Percentiles rank a stretch among this genome's conserved stretches.
These are phyloP conservation scores for Cyberlindnera sargentensis DNA, from an alignment of 805 yeast species.

Conservation along the genomic window DNA sequence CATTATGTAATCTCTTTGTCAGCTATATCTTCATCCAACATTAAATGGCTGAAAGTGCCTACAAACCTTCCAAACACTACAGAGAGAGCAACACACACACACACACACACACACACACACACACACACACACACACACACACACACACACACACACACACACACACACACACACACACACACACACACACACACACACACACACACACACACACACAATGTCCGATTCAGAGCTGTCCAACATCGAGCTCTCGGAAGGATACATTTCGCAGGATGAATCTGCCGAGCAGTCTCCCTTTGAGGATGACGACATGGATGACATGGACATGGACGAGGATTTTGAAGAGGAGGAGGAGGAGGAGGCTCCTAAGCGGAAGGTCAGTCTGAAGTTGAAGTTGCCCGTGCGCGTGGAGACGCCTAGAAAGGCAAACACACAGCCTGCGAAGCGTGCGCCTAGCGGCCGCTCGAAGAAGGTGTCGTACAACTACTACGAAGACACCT, in stretches of 20 bases:
- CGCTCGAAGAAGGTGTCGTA: slow-evolving; percentile 4
- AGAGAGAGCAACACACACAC: too few relatives aligned
- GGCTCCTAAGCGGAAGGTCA: slow-evolving; percentile 10
- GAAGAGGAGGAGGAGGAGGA: slow-evolving; percentile 14
- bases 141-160: too few relatives aligned
- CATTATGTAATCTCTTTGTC: not conserved
- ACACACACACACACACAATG: not conserved
- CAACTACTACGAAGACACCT: slow-evolving; percentile 5
- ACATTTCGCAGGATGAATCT: slow-evolving; percentile 1
- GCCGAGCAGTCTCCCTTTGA: not conserved
- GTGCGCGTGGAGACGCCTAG: slow-evolving; percentile 1
- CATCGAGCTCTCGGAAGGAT: slow-evolving; percentile 6
- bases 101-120: too few relatives aligned
- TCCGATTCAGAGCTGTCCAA: slow-evolving; percentile 16
- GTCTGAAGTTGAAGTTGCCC: slow-evolving; percentile 14
- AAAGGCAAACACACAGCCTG: not conserved
- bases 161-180: too few relatives aligned
- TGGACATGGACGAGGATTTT: slow-evolving; percentile 10
- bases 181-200: too few relatives aligned
- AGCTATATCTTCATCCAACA: not conserved
- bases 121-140: too few relatives aligned
- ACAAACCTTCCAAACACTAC: too few relatives aligned
- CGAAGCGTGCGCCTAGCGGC: slow-evolving; percentile 2
- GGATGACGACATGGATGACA: slow-evolving; percentile 9
- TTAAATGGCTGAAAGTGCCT: too few relatives aligned